phyloP scores from a whole-genome alignment of 345 rosid species.

The Aethionema arabicum region DNA sequence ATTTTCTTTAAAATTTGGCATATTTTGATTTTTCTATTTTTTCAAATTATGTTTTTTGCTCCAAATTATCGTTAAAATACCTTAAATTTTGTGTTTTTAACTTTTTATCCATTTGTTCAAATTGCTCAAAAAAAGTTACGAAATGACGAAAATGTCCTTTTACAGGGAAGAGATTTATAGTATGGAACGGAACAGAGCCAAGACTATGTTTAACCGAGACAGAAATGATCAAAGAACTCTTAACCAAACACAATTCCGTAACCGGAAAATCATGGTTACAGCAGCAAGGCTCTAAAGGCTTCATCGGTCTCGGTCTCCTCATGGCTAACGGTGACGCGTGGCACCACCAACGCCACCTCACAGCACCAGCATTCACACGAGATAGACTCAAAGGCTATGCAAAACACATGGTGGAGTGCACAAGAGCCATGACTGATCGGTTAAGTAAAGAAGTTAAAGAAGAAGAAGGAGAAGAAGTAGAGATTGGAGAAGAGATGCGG shows the following conservation, averaged over 20 bases:
- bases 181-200: conserved; percentile 91
- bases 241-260: conserved; percentile 62
- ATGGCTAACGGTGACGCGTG: conserved; percentile 75
- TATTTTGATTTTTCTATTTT: too few species aligned
- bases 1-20: too few species aligned
- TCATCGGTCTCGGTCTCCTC: conserved; percentile 75
- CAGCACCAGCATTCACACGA: conserved; percentile 60
- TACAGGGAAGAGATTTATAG: conserved; percentile 79
- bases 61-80: too few species aligned
- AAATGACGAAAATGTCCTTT: conserved; percentile 17
- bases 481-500: conserved; percentile 76
- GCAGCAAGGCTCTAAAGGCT: conserved; percentile 83
- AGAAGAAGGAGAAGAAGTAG: conserved; percentile 59
- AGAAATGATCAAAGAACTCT: conserved; percentile 69
- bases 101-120: too few species aligned
- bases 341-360: conserved; percentile 58
- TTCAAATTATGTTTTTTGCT: too few species aligned
- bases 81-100: too few species aligned
- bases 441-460: conserved; percentile 45
- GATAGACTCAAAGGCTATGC: conserved; percentile 77
- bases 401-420: conserved; percentile 83
- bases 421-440: conserved; percentile 54
- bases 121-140: too few species aligned
- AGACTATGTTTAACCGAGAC: conserved; percentile 78
- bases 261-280: conserved; percentile 94